Conservation (phyloP, 331 rosid genomes). For the Rhamnella rubrinervis region DNA sequence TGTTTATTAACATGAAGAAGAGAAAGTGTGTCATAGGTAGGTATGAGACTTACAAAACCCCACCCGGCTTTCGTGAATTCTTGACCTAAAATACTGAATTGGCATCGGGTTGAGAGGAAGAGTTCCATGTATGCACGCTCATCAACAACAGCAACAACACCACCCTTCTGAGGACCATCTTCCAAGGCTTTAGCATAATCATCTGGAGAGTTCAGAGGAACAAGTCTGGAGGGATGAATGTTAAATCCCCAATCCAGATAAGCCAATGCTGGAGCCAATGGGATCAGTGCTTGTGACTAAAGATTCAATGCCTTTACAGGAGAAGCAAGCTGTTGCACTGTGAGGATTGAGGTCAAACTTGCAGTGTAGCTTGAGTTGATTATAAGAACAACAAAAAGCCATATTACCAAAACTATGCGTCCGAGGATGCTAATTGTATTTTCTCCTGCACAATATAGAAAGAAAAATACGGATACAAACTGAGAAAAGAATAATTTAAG, state of each 20-base stretch:
- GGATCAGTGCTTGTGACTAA: conserved; percentile 47
- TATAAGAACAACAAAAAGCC: conserved; percentile 85
- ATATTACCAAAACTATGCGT: conserved; percentile 65
- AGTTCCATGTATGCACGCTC: conserved; percentile 69
- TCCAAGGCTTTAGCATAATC: conserved; percentile 55
- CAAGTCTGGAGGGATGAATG: conserved; percentile 54
- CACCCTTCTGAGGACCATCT: conserved; percentile 65
- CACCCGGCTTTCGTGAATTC: conserved; percentile 80
- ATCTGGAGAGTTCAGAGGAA: conserved; percentile 51
- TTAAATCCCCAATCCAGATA: conserved; percentile 51
- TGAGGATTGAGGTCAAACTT: conserved; percentile 87
- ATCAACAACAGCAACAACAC: conserved; percentile 67
- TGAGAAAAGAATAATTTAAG: conserved; percentile 23
- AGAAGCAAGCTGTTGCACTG: conserved; percentile 68
- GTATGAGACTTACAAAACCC: conserved; percentile 74
- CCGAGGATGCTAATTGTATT: conserved; percentile 82
- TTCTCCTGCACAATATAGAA: conserved; percentile 48
- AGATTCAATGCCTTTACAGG: conserved; percentile 69
- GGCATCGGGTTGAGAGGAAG: conserved; percentile 71
- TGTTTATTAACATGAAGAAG: not conserved
- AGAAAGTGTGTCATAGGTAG: not conserved
- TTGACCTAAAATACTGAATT: conserved; percentile 63
- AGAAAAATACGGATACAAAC: not conserved
- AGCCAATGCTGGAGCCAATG: conserved; percentile 58
- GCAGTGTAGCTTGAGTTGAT: conserved; percentile 87